These are phyloP conservation scores for Cladophialophora chaetospira DNA, from an alignment of 2,329 filamentous ascomycete species.

Conservation along the genomic window DNA sequence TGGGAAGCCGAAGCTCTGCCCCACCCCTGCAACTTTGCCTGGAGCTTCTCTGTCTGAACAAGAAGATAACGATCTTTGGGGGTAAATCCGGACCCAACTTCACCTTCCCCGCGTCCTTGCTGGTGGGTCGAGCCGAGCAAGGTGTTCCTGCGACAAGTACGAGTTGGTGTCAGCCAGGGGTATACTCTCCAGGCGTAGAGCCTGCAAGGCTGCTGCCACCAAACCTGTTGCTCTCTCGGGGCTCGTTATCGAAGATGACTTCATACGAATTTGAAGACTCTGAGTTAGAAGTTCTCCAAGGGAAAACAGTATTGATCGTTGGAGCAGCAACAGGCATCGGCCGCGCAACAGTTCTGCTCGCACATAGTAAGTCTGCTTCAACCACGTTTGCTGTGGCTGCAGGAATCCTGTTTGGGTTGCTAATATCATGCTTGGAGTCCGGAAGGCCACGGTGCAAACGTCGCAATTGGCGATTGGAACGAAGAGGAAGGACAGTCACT, in stretches of 20 bases:
- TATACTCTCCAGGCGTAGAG: too few species aligned
- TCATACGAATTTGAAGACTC: not conserved
- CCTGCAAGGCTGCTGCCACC: too few species aligned
- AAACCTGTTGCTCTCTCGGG: not conserved
- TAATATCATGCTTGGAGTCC: too few species aligned
- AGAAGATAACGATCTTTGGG: too few species aligned
- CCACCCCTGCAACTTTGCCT: too few species aligned
- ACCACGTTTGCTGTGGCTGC: not conserved
- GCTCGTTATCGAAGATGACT: not conserved
- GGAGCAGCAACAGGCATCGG: slow-evolving; percentile 44
- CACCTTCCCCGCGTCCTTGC: too few species aligned
- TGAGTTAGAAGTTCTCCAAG: slow-evolving; percentile 19
- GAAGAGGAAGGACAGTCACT: not conserved
- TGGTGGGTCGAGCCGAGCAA: too few species aligned
- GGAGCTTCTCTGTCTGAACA: too few species aligned
- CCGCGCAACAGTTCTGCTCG: slow-evolving; percentile 28
- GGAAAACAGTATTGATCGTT: slow-evolving; percentile 49
- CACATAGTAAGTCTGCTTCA: slow-evolving; percentile 15
- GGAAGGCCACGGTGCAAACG: not conserved
- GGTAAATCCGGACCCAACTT: too few species aligned
- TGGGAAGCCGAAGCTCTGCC: too few species aligned
- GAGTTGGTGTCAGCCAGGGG: too few species aligned
- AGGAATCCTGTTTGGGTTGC: not conserved
- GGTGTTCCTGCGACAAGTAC: too few species aligned
- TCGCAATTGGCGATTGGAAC: slow-evolving; percentile 2